phyloP scores from a whole-genome alignment of 1,284 basidiomycete genomes.

The Boletellus deceptivus region DNA sequence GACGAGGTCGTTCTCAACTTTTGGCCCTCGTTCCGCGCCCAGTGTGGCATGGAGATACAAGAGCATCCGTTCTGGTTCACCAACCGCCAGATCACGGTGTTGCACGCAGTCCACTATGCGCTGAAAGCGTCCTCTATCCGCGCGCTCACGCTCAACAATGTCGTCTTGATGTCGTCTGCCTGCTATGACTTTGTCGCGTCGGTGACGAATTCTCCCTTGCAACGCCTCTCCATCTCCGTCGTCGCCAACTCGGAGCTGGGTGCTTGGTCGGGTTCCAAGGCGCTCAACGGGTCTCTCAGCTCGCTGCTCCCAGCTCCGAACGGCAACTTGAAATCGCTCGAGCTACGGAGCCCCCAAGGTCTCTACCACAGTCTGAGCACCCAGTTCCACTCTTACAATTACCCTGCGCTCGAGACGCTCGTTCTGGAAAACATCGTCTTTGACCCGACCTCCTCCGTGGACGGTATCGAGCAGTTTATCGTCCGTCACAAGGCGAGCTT shows the following conservation, averaged over 20 bases:
- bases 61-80: slow-evolving; percentile 35
- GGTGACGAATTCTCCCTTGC: slow-evolving; percentile 25
- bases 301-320: slow-evolving; percentile 26
- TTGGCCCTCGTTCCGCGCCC: slow-evolving; percentile 32
- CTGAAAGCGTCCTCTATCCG: slow-evolving; percentile 22
- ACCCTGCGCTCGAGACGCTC: slow-evolving; percentile 29
- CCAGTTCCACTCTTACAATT: slow-evolving; percentile 18
- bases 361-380: slow-evolving; percentile 28
- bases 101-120: slow-evolving; percentile 26
- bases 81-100: slow-evolving; percentile 26
- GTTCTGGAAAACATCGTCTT: slow-evolving; percentile 33
- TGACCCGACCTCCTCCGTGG: slow-evolving; percentile 17
- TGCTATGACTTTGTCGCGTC: slow-evolving; percentile 31
- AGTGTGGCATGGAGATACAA: slow-evolving; percentile 23
- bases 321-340: slow-evolving; percentile 21
- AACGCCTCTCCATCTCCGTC: slow-evolving; percentile 31
- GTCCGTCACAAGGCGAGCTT: slow-evolving; percentile 29
- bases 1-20: slow-evolving; percentile 27
- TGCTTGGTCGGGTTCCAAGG: slow-evolving; percentile 33
- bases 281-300: slow-evolving; percentile 25
- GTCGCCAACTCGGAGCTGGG: slow-evolving; percentile 31
- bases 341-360: slow-evolving; percentile 27
- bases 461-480: slow-evolving; percentile 32
- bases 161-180: slow-evolving; percentile 24
- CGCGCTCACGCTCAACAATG: slow-evolving; percentile 28